These are phyloP conservation scores for Leccinum angustisporum DNA, from an alignment of 1,284 basidiomycete genomes.

Conservation along the genomic window DNA sequence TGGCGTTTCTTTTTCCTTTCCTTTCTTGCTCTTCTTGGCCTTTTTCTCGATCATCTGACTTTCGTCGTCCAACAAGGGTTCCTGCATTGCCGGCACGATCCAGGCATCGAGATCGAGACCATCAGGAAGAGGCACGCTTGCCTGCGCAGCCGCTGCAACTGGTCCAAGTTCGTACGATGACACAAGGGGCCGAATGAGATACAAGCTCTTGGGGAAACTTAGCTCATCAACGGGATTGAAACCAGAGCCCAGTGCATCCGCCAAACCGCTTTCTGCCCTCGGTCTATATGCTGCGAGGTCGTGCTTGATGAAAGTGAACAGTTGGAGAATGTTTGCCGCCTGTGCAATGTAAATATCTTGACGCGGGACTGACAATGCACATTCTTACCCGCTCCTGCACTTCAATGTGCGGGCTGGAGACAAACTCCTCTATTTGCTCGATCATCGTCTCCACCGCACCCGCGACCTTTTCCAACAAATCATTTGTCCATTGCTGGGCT, in stretches of 20 bases:
- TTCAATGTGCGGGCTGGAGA: slow-evolving; percentile 70
- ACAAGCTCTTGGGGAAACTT: slow-evolving; percentile 83
- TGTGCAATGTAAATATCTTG: slow-evolving; percentile 30
- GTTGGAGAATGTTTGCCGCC: slow-evolving; percentile 78
- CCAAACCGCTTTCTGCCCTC: slow-evolving; percentile 40
- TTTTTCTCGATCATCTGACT: slow-evolving; percentile 31
- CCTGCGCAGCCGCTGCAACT: slow-evolving; percentile 80
- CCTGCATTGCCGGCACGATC: slow-evolving; percentile 70
- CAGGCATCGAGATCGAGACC: slow-evolving; percentile 84
- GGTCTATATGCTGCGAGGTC: slow-evolving; percentile 69
- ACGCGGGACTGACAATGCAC: not conserved
- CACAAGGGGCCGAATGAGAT: slow-evolving; percentile 84
- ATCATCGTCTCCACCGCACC: slow-evolving; percentile 60
- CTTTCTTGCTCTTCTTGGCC: slow-evolving; percentile 47
- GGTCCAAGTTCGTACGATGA: slow-evolving; percentile 83
- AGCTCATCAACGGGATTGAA: slow-evolving; percentile 42
- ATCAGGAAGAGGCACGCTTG: slow-evolving; percentile 77
- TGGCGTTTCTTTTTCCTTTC: slow-evolving; percentile 49
- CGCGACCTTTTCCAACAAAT: slow-evolving; percentile 61
- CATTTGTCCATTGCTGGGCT: slow-evolving; percentile 75
- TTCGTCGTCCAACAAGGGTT: slow-evolving; percentile 36
- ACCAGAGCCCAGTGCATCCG: slow-evolving; percentile 36
- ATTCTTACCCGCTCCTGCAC: slow-evolving; percentile 85
- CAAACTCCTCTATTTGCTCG: slow-evolving; percentile 54
- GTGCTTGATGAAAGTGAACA: slow-evolving; percentile 79